Percentiles rank a stretch among this genome's conserved stretches.
These are phyloP conservation scores for Eustoma russellianum DNA, from an alignment of 257 asterid species.

Conservation along the genomic window DNA sequence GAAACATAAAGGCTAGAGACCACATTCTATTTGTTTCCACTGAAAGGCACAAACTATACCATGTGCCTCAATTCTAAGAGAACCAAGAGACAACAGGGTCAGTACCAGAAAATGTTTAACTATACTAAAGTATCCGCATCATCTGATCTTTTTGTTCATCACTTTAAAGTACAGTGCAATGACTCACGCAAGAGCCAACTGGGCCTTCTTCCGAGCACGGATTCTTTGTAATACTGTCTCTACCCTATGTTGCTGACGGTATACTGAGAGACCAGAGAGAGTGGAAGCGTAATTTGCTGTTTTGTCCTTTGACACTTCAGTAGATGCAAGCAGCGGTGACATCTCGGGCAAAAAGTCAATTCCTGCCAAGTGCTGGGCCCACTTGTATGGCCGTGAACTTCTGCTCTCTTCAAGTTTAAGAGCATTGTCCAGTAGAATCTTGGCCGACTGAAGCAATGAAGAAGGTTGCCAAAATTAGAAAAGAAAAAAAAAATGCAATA, in stretches of 20 bases:
- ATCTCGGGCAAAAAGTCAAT: conserved; percentile 92
- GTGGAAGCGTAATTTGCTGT: conserved; percentile 41
- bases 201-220: conserved; percentile 81
- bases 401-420: conserved; percentile 57
- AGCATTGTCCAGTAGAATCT: conserved; percentile 54
- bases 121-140: conserved; percentile 4
- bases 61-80: background rate
- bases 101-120: background rate
- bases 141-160: conserved; percentile 14
- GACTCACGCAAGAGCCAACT: conserved; percentile 93
- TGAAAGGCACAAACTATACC: background rate
- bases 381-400: conserved; percentile 82
- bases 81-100: background rate
- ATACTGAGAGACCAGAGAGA: conserved; percentile 57
- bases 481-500: conserved; percentile 2
- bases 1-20: background rate
- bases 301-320: conserved; percentile 42
- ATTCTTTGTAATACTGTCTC: conserved; percentile 87
- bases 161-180: conserved; percentile 44
- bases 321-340: conserved; percentile 53
- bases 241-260: conserved; percentile 89
- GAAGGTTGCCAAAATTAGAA: conserved; percentile 15
- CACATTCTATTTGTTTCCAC: background rate
- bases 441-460: conserved; percentile 57
- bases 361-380: conserved; percentile 99